Conservation (phyloP, 345 rosid species). For the Theobroma cacao region DNA sequence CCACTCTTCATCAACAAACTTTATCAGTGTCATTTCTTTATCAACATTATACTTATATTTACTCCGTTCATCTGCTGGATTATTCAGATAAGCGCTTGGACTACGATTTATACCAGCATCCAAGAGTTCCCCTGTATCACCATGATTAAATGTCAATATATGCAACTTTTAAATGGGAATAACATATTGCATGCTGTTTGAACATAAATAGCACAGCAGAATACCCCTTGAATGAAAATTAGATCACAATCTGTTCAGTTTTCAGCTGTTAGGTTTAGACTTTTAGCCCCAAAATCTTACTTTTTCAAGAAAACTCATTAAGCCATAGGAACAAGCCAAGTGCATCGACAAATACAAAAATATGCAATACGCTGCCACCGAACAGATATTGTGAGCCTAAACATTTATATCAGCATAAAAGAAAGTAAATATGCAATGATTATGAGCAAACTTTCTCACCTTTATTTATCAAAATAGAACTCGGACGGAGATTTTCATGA, state of each 20-base stretch:
- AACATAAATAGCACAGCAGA: not conserved
- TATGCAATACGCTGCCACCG: not conserved
- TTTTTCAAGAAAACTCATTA: not conserved
- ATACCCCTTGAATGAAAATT: not conserved
- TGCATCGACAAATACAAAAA: not conserved
- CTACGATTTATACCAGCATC: constrained; percentile 75
- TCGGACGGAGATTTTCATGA: constrained; percentile 67
- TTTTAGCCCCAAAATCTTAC: not conserved
- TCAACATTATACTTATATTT: constrained; percentile 61
- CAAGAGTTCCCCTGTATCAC: constrained; percentile 50
- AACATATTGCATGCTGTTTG: not conserved
- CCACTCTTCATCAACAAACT: constrained; percentile 58
- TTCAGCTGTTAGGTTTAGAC: not conserved
- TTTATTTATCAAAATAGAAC: constrained; percentile 48
- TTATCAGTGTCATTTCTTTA: constrained; percentile 66
- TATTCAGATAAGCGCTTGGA: constrained; percentile 66
- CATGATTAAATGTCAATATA: not conserved
- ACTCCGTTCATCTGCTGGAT: constrained; percentile 48
- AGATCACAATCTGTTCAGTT: not conserved
- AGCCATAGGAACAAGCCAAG: not conserved
- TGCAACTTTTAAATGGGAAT: not conserved
- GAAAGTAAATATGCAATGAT: not conserved
- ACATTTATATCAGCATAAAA: not conserved
- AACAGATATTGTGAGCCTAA: not conserved
- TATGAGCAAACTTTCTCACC: constrained; percentile 25